These are phyloP conservation scores for Ophiosphaerella narmari DNA, from an alignment of 2,329 filamentous ascomycete genomes.

Conservation along the genomic window DNA sequence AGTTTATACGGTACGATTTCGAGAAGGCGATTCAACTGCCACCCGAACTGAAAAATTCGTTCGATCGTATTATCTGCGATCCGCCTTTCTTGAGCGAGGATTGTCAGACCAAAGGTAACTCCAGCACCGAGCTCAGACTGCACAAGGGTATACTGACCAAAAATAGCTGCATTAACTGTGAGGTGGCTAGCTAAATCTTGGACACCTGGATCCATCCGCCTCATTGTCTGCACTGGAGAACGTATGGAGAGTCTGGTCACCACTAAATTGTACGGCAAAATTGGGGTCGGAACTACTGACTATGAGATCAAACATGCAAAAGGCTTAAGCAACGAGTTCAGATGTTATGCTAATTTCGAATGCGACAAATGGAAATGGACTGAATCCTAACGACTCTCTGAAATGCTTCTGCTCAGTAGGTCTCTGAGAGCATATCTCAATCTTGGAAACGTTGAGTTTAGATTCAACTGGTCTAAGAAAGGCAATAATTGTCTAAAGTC, in stretches of 20 bases:
- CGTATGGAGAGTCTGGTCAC: constrained; percentile 68
- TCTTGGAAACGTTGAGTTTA: neutral
- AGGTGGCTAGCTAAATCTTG: constrained; percentile 69
- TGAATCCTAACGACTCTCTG: constrained; percentile 7
- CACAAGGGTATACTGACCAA: constrained; percentile 10
- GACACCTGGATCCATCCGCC: constrained; percentile 37
- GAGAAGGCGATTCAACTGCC: constrained; percentile 69
- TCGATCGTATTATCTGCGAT: constrained; percentile 74
- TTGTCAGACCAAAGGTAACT: constrained; percentile 74
- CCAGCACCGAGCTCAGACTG: neutral
- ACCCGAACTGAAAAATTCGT: constrained; percentile 63
- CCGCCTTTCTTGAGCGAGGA: constrained; percentile 81
- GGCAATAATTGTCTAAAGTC: too few species aligned
- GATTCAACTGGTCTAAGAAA: too few species aligned
- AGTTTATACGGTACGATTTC: constrained; percentile 78
- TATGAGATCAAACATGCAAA: constrained; percentile 72
- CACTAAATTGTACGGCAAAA: constrained; percentile 67
- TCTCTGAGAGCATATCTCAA: too few species aligned
- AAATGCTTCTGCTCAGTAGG: neutral
- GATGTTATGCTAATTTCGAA: constrained; percentile 79
- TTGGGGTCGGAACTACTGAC: constrained; percentile 67
- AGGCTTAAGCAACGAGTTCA: constrained; percentile 79
- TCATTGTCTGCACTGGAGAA: constrained; percentile 79
- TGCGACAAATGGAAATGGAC: constrained; percentile 53
- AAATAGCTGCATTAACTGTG: constrained; percentile 71